A percentile compares a stretch with the other conserved stretches of the same genome.
Conservation (phyloP, 768 basidiomycete species). For the Dacryopinax spathularia region DNA sequence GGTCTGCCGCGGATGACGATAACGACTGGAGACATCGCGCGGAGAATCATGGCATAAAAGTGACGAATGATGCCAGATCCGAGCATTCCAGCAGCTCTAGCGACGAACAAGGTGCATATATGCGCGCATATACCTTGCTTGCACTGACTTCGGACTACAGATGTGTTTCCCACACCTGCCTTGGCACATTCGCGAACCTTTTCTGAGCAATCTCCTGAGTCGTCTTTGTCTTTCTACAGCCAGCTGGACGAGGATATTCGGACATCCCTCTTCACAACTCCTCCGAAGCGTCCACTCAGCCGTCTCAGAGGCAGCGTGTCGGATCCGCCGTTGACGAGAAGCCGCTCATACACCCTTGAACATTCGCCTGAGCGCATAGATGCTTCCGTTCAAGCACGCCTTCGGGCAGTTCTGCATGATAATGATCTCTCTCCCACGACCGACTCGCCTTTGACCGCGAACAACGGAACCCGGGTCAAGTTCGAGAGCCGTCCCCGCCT, state of each 20-base stretch:
- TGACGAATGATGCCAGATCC: conserved; percentile 31
- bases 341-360: background rate
- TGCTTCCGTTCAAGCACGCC: conserved; percentile 41
- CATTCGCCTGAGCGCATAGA: background rate
- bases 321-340: background rate
- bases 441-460: background rate
- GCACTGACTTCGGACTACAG: conserved; percentile 24
- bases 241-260: background rate
- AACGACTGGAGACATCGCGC: conserved; percentile 61
- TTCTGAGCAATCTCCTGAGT: conserved; percentile 25
- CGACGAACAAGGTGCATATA: conserved; percentile 38
- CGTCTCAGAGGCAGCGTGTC: background rate
- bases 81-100: conserved; percentile 18
- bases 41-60: conserved; percentile 56
- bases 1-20: conserved; percentile 36
- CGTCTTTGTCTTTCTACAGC: conserved; percentile 27
- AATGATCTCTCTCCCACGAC: background rate
- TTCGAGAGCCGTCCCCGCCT: conserved; percentile 5
- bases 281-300: conserved; percentile 26
- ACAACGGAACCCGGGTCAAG: background rate
- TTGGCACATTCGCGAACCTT: conserved; percentile 49
- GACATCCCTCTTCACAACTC: conserved; percentile 37
- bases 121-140: conserved; percentile 22
- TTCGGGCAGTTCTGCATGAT: conserved; percentile 39
- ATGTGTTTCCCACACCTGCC: conserved; percentile 45